These are phyloP conservation scores for Pichia sp. DNA, from an alignment of 1,139 yeast species.

Conservation along the genomic window DNA sequence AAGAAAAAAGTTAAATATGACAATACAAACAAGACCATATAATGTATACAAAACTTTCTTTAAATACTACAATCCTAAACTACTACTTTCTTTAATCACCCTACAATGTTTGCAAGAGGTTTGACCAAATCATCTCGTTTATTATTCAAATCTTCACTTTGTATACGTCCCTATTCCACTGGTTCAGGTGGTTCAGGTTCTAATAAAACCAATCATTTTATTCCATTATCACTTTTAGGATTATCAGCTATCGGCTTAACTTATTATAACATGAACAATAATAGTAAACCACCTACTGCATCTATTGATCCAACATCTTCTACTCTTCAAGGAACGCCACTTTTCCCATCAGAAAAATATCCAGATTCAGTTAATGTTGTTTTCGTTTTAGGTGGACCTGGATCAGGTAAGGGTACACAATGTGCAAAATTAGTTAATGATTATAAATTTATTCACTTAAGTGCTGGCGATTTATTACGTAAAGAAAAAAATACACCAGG, in stretches of 20 bases:
- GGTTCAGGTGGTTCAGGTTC: not conserved
- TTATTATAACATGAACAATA: conserved; percentile 25
- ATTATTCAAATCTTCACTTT: too few species aligned
- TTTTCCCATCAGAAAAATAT: conserved; percentile 11
- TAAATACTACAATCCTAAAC: too few species aligned
- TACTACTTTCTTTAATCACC: too few species aligned
- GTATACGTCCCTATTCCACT: conserved; percentile 8
- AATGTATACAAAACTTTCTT: too few species aligned
- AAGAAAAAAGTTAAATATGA: too few species aligned
- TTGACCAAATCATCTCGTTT: too few species aligned
- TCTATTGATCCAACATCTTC: conserved; percentile 26
- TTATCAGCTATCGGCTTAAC: conserved; percentile 27
- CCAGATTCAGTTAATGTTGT: conserved; percentile 52
- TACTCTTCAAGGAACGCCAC: conserved; percentile 5
- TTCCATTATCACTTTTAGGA: conserved; percentile 26
- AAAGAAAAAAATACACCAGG: conserved; percentile 85
- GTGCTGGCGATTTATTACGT: conserved; percentile 92
- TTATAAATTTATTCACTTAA: conserved; percentile 76
- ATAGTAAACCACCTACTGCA: conserved; percentile 29
- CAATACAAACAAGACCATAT: too few species aligned
- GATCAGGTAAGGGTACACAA: conserved; percentile 97
- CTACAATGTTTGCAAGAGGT: too few species aligned
- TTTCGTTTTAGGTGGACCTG: conserved; percentile 85
- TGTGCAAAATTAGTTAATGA: conserved; percentile 78
- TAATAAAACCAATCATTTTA: conserved; percentile 20